phyloP scores from a whole-genome alignment of 2,329 filamentous ascomycete species.

The Phaeomoniella chlamydospora region DNA sequence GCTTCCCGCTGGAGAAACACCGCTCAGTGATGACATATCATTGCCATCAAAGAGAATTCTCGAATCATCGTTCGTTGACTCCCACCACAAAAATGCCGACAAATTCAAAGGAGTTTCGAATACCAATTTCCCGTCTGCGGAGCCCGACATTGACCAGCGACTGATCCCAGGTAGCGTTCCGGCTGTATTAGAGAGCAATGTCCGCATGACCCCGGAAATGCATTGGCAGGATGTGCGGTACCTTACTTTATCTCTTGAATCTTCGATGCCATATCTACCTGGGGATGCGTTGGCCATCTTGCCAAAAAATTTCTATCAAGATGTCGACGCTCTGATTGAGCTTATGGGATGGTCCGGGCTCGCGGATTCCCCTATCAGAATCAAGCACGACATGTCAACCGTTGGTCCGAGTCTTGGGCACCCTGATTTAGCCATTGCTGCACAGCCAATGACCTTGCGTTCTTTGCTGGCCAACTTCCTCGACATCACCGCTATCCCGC shows the following conservation, averaged over 20 bases:
- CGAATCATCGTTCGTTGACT: background rate
- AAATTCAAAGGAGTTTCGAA: background rate
- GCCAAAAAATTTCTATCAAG: conserved; percentile 71
- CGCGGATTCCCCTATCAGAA: conserved; percentile 50
- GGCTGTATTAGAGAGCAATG: conserved; percentile 50
- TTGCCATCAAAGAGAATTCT: conserved; percentile 57
- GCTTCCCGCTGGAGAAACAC: conserved; percentile 48
- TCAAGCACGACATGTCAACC: conserved; percentile 1
- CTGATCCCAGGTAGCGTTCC: conserved; percentile 42
- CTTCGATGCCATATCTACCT: conserved; percentile 40
- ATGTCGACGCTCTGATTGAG: conserved; percentile 64
- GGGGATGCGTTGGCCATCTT: conserved; percentile 72
- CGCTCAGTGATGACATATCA: conserved; percentile 60
- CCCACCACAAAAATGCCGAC: background rate
- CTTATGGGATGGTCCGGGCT: conserved; percentile 65
- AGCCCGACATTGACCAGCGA: conserved; percentile 30
- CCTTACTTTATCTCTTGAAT: conserved; percentile 42
- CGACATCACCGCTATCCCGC: conserved; percentile 80
- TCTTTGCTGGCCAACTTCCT: conserved; percentile 67
- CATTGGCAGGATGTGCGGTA: conserved; percentile 95
- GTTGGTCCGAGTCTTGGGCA: conserved; percentile 6
- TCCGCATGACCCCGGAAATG: conserved; percentile 54
- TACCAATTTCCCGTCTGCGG: background rate
- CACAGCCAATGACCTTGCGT: conserved; percentile 46
- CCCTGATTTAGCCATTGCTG: conserved; percentile 6